Evolutionary conservation across 305 asterid species (phyloP), one percentile per base, ranked within the genome.

Genomic region (Fraxinus dipetala): DNA sequence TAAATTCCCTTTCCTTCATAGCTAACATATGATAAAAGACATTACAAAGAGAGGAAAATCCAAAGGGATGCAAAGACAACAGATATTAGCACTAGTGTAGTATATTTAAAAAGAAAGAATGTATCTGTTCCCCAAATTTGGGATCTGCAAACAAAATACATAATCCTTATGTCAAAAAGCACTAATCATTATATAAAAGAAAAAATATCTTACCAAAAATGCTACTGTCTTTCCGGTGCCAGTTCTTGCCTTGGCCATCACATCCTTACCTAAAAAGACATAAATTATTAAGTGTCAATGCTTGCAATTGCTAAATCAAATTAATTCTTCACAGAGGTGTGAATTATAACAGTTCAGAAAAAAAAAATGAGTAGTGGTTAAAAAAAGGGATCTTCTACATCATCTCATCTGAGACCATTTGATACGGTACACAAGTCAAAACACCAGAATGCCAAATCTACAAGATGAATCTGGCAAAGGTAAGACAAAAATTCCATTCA

Each of bases 171-270:
- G 18, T 24, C 32, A 54, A 56, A 43, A 34, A 36, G 45, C 28
- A 31, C 20, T 22, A 40, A 35, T 28, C 30, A 34, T 36, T 36
- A 70, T 26, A n/a, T 61, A 74, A 72, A 89, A 79, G 82, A 45
- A 72, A 22, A 72, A 77, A 78, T 63, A 51, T 61, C 79, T 88
- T 88, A 95, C 99, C 98, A 96, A 86, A 90, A 93, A 96, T 22
- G 99, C 98, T 75, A 94, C 97, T 16, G 99, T 96, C 85, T 94
- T 96, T 80, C 99, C 98, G 1, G 98, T 96, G 87, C 99, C 99
- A 79, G 99, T 94, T 86, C 72, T 94, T 85, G 99, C 98, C 90
- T 96, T 96, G 90, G 98, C 99, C 83, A 96, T 87, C 81, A 96
- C 98, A 88, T 96, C 99, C 91, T 96, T 96, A 54, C 99, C 99